phyloP scores from a whole-genome alignment of 2,329 filamentous ascomycete genomes.

The Colletotrichum sidae region DNA sequence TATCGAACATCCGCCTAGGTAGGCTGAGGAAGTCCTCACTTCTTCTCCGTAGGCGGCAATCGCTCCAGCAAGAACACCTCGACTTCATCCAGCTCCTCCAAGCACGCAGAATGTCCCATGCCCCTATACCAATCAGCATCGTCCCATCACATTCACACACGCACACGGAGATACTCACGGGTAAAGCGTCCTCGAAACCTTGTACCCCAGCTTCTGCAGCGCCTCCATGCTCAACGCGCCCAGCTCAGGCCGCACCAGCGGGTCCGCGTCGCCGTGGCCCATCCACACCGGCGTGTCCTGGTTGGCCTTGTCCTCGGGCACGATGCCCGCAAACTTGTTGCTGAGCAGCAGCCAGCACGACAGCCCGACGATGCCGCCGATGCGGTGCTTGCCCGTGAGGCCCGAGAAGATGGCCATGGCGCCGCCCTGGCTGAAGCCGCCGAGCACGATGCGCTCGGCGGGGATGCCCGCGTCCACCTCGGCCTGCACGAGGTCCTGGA shows the following conservation, averaged over 20 bases:
- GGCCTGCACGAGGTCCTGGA: slow-evolving; percentile 82
- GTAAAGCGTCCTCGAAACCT: slow-evolving; percentile 83
- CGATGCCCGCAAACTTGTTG: slow-evolving; percentile 55
- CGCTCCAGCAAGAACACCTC: slow-evolving; percentile 67
- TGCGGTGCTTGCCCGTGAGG: slow-evolving; percentile 76
- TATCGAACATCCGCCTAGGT: not conserved
- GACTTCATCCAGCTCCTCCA: slow-evolving; percentile 84
- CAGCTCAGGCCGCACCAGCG: slow-evolving; percentile 76
- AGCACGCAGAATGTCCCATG: slow-evolving; percentile 80
- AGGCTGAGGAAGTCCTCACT: not conserved
- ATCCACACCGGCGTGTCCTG: slow-evolving; percentile 86
- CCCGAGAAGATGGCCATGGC: slow-evolving; percentile 87
- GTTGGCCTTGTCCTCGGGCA: slow-evolving; percentile 62
- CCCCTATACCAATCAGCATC: slow-evolving; percentile 56
- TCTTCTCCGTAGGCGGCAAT: slow-evolving; percentile 54
- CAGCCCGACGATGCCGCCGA: slow-evolving; percentile 89
- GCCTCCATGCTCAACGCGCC: slow-evolving; percentile 75
- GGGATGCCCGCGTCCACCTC: slow-evolving; percentile 87
- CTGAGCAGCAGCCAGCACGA: slow-evolving; percentile 83
- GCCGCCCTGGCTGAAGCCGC: slow-evolving; percentile 88
- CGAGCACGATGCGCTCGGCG: slow-evolving; percentile 84
- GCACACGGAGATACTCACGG: slow-evolving; percentile 54
- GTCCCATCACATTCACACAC: not conserved
- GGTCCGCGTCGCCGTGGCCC: slow-evolving; percentile 86
- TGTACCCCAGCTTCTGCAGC: slow-evolving; percentile 76